A percentile compares a stretch with the other conserved stretches of the same genome.
These are phyloP conservation scores for Colletotrichum viniferum DNA, from an alignment of 2,329 filamentous ascomycete genomes.

Conservation along the genomic window DNA sequence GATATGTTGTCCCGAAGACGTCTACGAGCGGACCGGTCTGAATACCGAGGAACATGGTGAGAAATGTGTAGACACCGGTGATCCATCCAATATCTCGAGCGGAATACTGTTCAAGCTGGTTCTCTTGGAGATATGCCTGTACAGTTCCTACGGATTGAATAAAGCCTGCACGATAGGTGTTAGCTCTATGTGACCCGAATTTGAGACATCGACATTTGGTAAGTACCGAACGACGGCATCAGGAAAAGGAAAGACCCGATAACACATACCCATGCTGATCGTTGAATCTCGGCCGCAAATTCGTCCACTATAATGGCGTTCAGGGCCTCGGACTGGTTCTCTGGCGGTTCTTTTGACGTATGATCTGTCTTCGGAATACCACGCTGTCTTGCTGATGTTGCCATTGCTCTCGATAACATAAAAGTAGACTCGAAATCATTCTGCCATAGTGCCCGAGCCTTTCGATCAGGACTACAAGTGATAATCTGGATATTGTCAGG, in stretches of 20 bases:
- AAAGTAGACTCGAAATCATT: not conserved
- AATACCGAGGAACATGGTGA: conserved; percentile 48
- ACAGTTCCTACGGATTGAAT: conserved; percentile 51
- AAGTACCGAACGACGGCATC: conserved; percentile 7
- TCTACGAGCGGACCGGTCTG: conserved; percentile 54
- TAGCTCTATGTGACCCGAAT: not conserved
- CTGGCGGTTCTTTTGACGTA: not conserved
- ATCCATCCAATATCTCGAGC: conserved; percentile 54
- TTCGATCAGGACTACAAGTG: not conserved
- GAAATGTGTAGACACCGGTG: conserved; percentile 47
- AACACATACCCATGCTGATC: conserved; percentile 4
- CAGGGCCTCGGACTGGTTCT: not conserved
- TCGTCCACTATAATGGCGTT: not conserved
- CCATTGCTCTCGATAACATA: not conserved
- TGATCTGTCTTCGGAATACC: not conserved
- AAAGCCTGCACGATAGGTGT: conserved; percentile 37
- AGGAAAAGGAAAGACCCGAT: not conserved
- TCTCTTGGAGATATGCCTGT: conserved; percentile 47
- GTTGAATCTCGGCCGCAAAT: not conserved
- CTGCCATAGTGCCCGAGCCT: not conserved
- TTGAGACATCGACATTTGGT: not conserved
- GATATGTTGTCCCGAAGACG: conserved; percentile 44
- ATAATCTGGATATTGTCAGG: not conserved
- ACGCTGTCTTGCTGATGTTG: not conserved
- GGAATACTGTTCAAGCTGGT: conserved; percentile 46